Evolutionary conservation across 257 asterid species (phyloP).

Genomic region (Penstemon eatonii): DNA sequence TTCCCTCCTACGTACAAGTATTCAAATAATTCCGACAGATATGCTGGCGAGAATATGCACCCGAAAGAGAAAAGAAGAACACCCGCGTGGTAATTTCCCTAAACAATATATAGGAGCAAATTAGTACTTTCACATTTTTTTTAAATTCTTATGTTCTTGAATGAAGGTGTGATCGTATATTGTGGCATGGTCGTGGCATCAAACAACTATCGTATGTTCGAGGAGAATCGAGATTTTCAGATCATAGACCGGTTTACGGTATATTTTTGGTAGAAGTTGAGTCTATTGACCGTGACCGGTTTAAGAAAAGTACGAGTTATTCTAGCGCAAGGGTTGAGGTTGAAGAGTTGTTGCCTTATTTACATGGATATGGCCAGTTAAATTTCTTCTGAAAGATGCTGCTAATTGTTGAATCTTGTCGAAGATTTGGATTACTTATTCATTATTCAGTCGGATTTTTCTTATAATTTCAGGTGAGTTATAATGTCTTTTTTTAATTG

Average conservation of each 20-base stretch:
- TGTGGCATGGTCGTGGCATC: constrained; percentile 90
- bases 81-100: constrained; percentile 73
- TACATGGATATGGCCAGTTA: constrained; percentile 43
- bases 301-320: constrained; percentile 68
- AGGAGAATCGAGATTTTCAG: constrained; percentile 94
- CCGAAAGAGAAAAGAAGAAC: constrained; percentile 87
- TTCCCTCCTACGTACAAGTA: constrained; percentile 95
- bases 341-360: constrained; percentile 79
- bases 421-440: too few relatives aligned
- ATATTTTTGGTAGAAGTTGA: constrained; percentile 86
- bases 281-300: constrained; percentile 55
- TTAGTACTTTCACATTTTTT: too few relatives aligned
- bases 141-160: constrained; percentile 1
- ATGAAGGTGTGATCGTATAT: constrained; percentile 96
- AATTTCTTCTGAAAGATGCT: constrained; percentile 29
- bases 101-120: too few relatives aligned
- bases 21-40: constrained; percentile 80
- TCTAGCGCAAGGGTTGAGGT: constrained; percentile 81
- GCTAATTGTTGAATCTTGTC: too few relatives aligned
- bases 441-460: not conserved
- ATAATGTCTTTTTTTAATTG: not conserved
- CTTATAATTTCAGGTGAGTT: constrained; percentile 25
- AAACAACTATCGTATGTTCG: constrained; percentile 89
- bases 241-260: constrained; percentile 87
- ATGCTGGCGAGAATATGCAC: constrained; percentile 75